Evolutionary conservation across 345 rosid species (phyloP), one percentile per base, ranked within the genome.

Genomic region (Moricandia arvensis): DNA sequence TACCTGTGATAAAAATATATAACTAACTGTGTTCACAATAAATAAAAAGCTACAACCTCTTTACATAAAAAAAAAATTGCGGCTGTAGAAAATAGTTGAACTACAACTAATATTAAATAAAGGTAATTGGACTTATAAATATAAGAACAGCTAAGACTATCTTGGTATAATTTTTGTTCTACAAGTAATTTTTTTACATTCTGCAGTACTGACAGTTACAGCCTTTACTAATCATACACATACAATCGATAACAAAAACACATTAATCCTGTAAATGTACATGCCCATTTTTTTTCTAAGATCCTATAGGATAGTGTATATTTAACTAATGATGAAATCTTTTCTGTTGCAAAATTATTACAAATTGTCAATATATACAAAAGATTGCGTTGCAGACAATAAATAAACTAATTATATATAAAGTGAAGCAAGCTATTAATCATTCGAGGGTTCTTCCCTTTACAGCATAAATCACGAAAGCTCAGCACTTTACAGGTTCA

Each of bases 401-500:
- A 21, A 21, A 26, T 34, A 49, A 49, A 15, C 8, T 68, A 69
- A 35, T 49, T 6, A 47, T 26, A 59, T 35, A 34, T 1, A 16
- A 31, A 51, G 57, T 24, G 74, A 68, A 62, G 59, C 51, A 62
- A 62, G 65, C 65, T 45, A 13, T 45, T 69, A 24, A 76, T 76
- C 71, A 70, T 70, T 65, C 54, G 55, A 65, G 53, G 59, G 45
- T 70, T 57, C 75, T 24, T 34, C 66, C 51, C 80, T 77, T 77
- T 77, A 71, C 80, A 76, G 75, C 71, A 41, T 69, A 60, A 69
- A 62, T 54, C 65, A 33, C 43, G 16, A 34, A 33, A 61, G n/a
- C 5, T 78, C 66, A 33, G 21, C 33, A 61, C 81, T 78, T 78
- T 78, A 72, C 80, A 77, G 76, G 72, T 47, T 77, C 66, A 33